Conservation (phyloP, 1,284 basidiomycete species). For the Pseudozyma sp. region DNA sequence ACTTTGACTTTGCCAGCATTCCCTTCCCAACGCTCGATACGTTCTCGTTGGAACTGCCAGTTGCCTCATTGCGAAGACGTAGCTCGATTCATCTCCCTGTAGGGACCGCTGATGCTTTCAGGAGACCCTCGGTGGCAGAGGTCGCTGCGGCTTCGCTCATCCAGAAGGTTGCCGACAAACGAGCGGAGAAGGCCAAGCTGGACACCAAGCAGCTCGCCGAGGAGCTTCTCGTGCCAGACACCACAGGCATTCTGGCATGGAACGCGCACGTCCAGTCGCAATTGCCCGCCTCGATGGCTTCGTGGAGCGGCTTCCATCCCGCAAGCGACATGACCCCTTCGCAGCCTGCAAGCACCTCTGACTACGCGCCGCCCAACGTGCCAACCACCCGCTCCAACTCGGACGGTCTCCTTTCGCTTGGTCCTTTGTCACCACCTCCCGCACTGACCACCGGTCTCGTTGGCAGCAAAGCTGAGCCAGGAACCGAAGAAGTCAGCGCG, state of each 20-base stretch:
- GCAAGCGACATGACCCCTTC: not conserved
- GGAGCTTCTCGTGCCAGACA: constrained; percentile 21
- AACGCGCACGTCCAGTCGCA: constrained; percentile 44
- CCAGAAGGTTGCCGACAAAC: constrained; percentile 34
- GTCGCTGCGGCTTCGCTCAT: constrained; percentile 39
- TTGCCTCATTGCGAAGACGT: constrained; percentile 30
- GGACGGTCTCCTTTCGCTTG: constrained; percentile 27
- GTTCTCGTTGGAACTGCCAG: constrained; percentile 31
- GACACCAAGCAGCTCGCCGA: constrained; percentile 32
- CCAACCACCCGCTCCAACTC: constrained; percentile 29
- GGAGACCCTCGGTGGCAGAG: constrained; percentile 42
- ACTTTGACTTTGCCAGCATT: constrained; percentile 51
- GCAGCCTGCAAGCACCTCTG: constrained; percentile 10
- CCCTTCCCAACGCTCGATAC: constrained; percentile 43
- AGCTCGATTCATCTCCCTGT: constrained; percentile 45
- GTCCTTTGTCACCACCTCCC: constrained; percentile 28
- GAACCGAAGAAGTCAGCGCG: constrained; percentile 14
- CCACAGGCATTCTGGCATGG: constrained; percentile 36
- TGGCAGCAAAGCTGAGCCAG: constrained; percentile 9
- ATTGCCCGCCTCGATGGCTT: constrained; percentile 20
- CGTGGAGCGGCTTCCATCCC: constrained; percentile 29
- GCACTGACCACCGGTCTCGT: constrained; percentile 6
- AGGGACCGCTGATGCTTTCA: constrained; percentile 26
- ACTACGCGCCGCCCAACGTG: constrained; percentile 9
- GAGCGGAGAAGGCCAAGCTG: constrained; percentile 30